Conservation (phyloP, 2,329 filamentous ascomycete species). For the Pyrenophora tritici-repentis region DNA sequence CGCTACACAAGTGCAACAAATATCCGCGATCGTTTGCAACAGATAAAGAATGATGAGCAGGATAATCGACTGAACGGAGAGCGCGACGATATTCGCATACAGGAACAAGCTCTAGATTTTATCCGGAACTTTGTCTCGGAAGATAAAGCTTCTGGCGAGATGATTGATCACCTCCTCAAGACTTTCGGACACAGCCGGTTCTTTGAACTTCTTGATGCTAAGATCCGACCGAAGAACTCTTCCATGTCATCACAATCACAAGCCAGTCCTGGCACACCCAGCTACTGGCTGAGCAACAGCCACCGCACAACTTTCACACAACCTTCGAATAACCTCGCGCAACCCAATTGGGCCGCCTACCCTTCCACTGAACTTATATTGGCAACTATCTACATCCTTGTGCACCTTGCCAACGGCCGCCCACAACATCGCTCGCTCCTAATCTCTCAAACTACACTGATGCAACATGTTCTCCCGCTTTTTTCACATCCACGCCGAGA, state of each 20-base stretch:
- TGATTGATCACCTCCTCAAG: conserved; percentile 84
- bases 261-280: conserved; percentile 21
- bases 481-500: conserved; percentile 73
- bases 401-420: conserved; percentile 84
- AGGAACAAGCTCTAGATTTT: conserved; percentile 89
- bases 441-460: conserved; percentile 73
- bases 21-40: conserved; percentile 49
- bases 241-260: conserved; percentile 12
- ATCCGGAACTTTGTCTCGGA: conserved; percentile 86
- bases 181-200: conserved; percentile 76
- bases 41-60: conserved; percentile 66
- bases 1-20: conserved; percentile 43
- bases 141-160: conserved; percentile 60
- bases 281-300: conserved; percentile 65
- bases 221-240: conserved; percentile 63
- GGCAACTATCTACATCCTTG: conserved; percentile 78
- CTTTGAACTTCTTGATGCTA: conserved; percentile 79
- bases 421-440: conserved; percentile 72
- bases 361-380: conserved; percentile 68
- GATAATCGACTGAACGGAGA: conserved; percentile 70
- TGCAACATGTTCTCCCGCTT: conserved; percentile 73
- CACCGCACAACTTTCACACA: conserved; percentile 57
- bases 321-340: conserved; percentile 46
- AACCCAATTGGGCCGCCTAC: conserved; percentile 43
- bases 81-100: conserved; percentile 80